phyloP scores from a whole-genome alignment of 192 early-diverging fungal genomes.

The Umbelopsis sp. region DNA sequence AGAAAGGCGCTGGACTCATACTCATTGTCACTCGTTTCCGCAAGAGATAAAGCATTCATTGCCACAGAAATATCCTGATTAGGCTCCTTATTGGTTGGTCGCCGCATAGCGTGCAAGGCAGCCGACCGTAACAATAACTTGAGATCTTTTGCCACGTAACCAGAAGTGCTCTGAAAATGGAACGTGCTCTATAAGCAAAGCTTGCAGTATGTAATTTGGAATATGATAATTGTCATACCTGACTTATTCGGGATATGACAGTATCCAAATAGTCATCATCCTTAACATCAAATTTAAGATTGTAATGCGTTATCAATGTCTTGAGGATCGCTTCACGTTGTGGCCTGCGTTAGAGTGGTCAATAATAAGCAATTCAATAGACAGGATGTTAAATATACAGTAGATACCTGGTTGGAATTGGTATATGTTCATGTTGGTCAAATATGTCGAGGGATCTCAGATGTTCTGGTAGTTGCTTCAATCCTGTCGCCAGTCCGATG shows the following conservation, averaged over 20 bases:
- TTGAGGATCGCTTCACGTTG: constrained; percentile 30
- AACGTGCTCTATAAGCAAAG: neutral
- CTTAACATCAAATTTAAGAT: neutral
- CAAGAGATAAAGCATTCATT: neutral
- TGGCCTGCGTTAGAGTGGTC: neutral
- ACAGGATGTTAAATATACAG: no score
- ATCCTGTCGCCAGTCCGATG: constrained; percentile 19
- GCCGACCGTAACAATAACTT: constrained; percentile 43
- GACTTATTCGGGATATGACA: constrained; percentile 6
- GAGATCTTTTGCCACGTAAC: constrained; percentile 62
- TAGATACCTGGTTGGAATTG: constrained; percentile 30
- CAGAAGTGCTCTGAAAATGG: constrained; percentile 53
- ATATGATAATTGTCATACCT: neutral
- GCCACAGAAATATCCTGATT: neutral
- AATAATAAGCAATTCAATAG: no score
- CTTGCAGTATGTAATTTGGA: neutral
- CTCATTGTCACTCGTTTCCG: neutral
- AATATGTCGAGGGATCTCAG: constrained; percentile 27
- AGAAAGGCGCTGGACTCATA: no score
- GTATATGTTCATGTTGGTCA: constrained; percentile 30
- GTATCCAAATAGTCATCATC: neutral
- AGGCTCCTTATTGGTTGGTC: neutral
- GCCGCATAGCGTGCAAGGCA: constrained; percentile 28
- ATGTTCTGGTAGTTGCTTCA: constrained; percentile 18
- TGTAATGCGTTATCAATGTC: neutral